Conservation (phyloP, 2,329 filamentous ascomycete genomes). For the Byssochlamys sp. region DNA sequence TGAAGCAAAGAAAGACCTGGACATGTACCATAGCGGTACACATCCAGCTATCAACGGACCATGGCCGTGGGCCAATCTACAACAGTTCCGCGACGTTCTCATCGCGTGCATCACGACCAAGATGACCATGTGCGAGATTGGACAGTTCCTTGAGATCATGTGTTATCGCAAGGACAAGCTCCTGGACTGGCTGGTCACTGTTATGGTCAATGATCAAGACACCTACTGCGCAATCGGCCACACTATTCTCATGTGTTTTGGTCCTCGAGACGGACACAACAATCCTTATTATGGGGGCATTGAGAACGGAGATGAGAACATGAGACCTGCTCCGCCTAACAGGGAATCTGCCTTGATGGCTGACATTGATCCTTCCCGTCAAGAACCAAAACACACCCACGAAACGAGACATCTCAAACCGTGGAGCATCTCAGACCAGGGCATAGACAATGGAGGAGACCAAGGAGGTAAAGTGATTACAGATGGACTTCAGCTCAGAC, state of each 20-base stretch:
- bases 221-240: slow-evolving; percentile 8
- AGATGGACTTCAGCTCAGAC: background rate
- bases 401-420: background rate
- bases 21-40: background rate
- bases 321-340: background rate
- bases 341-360: background rate
- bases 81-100: background rate
- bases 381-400: background rate
- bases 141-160: slow-evolving; percentile 4
- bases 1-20: background rate
- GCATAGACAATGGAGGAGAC: background rate
- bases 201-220: slow-evolving; percentile 2
- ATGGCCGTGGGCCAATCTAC: background rate
- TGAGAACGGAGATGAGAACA: background rate
- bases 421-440: background rate
- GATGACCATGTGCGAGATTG: slow-evolving; percentile 7
- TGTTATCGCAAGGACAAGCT: slow-evolving; percentile 6
- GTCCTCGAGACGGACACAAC: slow-evolving; percentile 2
- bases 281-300: background rate
- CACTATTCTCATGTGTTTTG: slow-evolving; percentile 5
- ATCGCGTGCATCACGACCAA: background rate
- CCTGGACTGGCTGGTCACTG: slow-evolving; percentile 7
- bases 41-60: background rate
- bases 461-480: background rate
- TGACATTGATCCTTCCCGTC: background rate